Conservation (phyloP, 2,329 filamentous ascomycete species). For the Ophiocordyceps camponoti-leonardi region DNA sequence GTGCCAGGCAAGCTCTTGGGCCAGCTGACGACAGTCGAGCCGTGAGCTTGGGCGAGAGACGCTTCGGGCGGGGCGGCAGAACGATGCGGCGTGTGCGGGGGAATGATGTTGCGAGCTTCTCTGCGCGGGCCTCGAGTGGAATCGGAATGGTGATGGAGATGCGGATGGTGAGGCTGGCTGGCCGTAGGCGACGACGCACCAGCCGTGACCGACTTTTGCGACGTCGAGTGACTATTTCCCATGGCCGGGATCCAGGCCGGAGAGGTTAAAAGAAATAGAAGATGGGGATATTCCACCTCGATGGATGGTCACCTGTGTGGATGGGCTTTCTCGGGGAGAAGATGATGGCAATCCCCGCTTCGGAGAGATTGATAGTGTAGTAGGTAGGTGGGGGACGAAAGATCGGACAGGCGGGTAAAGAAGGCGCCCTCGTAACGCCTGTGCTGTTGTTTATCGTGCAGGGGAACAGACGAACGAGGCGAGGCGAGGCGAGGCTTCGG, state of each 20-base stretch:
- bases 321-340: not conserved
- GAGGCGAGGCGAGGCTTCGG: too few species aligned
- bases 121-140: constrained; percentile 16
- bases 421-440: not conserved
- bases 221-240: constrained; percentile 21
- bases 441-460: too few species aligned
- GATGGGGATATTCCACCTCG: not conserved
- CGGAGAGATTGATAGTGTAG: not conserved
- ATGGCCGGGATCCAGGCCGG: constrained; percentile 7
- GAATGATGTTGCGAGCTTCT: constrained; percentile 29
- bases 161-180: constrained; percentile 4
- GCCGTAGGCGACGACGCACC: not conserved
- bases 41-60: constrained; percentile 42
- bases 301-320: not conserved
- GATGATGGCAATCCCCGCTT: not conserved
- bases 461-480: not conserved
- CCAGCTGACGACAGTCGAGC: constrained; percentile 31
- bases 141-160: constrained; percentile 7
- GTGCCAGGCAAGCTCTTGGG: constrained; percentile 29
- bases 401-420: too few species aligned
- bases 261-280: not conserved
- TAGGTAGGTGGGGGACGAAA: not conserved
- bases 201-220: constrained; percentile 9
- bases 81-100: constrained; percentile 35
- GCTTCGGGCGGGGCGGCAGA: constrained; percentile 43